Percentiles rank a stretch among this genome's conserved stretches.
phyloP scores from a whole-genome alignment of 768 basidiomycete species.

The Hypsizygus marmoreus region DNA sequence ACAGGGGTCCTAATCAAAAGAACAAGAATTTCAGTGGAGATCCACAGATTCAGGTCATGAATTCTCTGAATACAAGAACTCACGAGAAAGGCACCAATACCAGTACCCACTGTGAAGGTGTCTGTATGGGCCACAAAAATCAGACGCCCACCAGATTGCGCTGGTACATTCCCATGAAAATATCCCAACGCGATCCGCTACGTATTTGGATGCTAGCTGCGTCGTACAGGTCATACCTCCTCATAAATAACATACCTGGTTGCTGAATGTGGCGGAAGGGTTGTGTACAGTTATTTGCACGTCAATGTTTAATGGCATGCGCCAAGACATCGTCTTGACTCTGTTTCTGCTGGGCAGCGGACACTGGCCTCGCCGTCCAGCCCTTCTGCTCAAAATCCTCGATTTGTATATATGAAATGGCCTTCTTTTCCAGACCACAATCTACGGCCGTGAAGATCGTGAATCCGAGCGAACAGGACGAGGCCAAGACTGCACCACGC shows the following conservation, averaged over 20 bases:
- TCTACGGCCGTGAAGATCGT: slow-evolving; percentile 74
- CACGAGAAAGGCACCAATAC: no score
- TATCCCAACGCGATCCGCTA: no score
- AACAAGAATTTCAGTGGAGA: no score
- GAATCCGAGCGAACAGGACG: slow-evolving; percentile 51
- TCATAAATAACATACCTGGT: neutral
- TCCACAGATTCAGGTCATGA: no score
- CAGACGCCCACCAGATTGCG: no score
- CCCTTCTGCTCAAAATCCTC: slow-evolving; percentile 4
- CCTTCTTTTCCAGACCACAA: slow-evolving; percentile 68
- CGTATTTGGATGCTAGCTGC: no score
- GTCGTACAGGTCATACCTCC: no score
- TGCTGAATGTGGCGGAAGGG: neutral
- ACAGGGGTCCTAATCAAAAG: no score
- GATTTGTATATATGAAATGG: slow-evolving; percentile 50
- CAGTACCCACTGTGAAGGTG: no score
- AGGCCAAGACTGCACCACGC: slow-evolving; percentile 44
- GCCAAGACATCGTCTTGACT: slow-evolving; percentile 4
- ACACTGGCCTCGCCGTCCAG: slow-evolving; percentile 16
- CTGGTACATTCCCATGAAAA: no score
- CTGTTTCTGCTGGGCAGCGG: slow-evolving; percentile 21
- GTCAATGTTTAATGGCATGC: slow-evolving; percentile 8
- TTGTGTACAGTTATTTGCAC: slow-evolving; percentile 13
- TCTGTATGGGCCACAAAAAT: no score
- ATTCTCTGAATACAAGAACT: no score